A percentile compares a stretch with the other conserved stretches of the same genome.
Evolutionary conservation across 176 grass and related monocot species (phyloP).

Genomic region (Musa schizocarpa): DNA sequence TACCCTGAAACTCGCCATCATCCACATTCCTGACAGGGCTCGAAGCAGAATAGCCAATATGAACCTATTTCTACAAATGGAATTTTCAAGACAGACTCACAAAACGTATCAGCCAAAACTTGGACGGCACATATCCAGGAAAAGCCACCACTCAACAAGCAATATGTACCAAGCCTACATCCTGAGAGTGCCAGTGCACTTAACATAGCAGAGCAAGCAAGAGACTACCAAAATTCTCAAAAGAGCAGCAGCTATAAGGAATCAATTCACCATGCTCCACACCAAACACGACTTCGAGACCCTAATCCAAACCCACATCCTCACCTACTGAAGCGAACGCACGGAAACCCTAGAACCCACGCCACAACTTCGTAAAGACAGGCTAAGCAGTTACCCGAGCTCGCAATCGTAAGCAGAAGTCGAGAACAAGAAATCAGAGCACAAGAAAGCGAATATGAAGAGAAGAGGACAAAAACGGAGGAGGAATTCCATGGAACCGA

Average conservation of each 20-base stretch:
- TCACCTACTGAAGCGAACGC: not conserved
- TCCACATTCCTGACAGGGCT: not conserved
- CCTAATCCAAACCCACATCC: not conserved
- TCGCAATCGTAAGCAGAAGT: not conserved
- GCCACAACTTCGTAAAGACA: not conserved
- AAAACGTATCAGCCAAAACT: not conserved
- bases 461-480: not conserved
- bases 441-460: not conserved
- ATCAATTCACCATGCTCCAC: not conserved
- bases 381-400: not conserved
- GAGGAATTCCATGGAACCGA: not conserved
- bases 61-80: not conserved
- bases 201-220: not conserved
- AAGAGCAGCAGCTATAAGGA: not conserved
- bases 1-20: not conserved
- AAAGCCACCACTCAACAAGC: not conserved
- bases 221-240: not conserved
- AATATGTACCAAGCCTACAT: no score
- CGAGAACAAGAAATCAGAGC: not conserved
- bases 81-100: not conserved
- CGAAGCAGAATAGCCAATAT: not conserved
- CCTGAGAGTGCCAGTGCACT: no score
- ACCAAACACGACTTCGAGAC: not conserved
- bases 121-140: not conserved
- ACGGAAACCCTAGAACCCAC: conserved; percentile 1